Percentiles rank a stretch among this genome's conserved stretches.
Conservation (phyloP, 371 early-diverging fungal species). For the Rhizopus sp. region DNA sequence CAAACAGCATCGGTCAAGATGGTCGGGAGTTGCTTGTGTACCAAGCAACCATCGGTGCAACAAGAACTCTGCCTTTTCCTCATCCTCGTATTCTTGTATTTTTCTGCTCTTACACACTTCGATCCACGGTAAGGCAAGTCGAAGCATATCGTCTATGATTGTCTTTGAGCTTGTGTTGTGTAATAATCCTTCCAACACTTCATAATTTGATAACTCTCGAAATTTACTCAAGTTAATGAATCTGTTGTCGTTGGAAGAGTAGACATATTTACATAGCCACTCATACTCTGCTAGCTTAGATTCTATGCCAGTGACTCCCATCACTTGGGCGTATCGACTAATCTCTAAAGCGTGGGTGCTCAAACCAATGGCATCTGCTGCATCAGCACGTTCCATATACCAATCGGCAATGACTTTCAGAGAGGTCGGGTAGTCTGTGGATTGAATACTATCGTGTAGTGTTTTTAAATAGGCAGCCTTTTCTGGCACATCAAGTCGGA, state of each 20-base stretch:
- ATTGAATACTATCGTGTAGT: slow-evolving; percentile 32
- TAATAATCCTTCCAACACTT: slow-evolving; percentile 56
- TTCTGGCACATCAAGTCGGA: slow-evolving; percentile 21
- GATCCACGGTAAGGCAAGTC: slow-evolving; percentile 63
- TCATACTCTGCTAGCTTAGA: slow-evolving; percentile 50
- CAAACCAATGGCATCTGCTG: slow-evolving; percentile 60
- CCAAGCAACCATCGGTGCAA: slow-evolving; percentile 51
- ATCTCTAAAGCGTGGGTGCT: slow-evolving; percentile 58
- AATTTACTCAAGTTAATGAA: slow-evolving; percentile 45
- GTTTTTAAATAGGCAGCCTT: slow-evolving; percentile 15
- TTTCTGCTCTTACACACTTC: slow-evolving; percentile 27
- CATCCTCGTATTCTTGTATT: slow-evolving; percentile 14
- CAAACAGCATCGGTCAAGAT: slow-evolving; percentile 57
- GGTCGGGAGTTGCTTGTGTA: slow-evolving; percentile 23
- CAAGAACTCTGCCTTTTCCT: slow-evolving; percentile 23
- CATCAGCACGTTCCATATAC: slow-evolving; percentile 58
- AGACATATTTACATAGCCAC: slow-evolving; percentile 63
- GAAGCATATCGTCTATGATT: slow-evolving; percentile 52
- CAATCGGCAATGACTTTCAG: slow-evolving; percentile 53
- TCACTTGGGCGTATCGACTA: slow-evolving; percentile 53
- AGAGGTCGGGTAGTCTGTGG: slow-evolving; percentile 49
- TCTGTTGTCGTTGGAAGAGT: slow-evolving; percentile 36
- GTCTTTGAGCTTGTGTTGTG: slow-evolving; percentile 39
- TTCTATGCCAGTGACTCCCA: slow-evolving; percentile 54
- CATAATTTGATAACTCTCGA: slow-evolving; percentile 43